Base-by-base conservation (phyloP, 176 grass and related monocot species). In the Aechmea fasciata region DNA sequence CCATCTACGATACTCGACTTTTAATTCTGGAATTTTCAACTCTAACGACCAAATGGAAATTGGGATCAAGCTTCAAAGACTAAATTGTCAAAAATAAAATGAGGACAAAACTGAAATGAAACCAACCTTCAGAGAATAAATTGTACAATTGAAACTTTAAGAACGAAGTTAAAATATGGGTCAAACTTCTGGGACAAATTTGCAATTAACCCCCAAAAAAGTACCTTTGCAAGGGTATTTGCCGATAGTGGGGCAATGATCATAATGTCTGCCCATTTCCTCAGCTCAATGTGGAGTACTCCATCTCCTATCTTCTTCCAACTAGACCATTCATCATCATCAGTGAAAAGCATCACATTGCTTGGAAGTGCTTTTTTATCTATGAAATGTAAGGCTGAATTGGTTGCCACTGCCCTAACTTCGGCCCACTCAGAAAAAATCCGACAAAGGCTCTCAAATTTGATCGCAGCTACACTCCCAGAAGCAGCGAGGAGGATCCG, bases 211-310 rank as follows among this genome's bases (percentile, higher is more conserved):
- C 11, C 6, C 48, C 61, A 73, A 64, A 28, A 1, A 28, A 13
- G 18, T 52, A 99, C 89, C 94, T 99, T 99, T 33, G 87, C 94
- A 50, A 99, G 75, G 13, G 94, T 90, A 66, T 93, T 99, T 77
- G 94, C 94, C 49, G 89, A 99, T 50, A 99, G 48, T 47, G 89
- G 94, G 0, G 89, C 89, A 23, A 93, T 82, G 23, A 99, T 82
- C 86, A 99, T 81, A 54, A 99, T 64, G 64, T 99, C 94, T 23
- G 94, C 89, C 94, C 94, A 99, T 81, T 99, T 99, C 10, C 87
- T 63, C 33, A 99, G 81, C 49, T 99, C 89, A 3, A 99, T 93
- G 85, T 99, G 94, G 63, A 99, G 75, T 48, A 99, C 94, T 67
- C 80, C 87, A 61, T 93, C 89, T 11, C 89, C 94, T 47, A 99